Evolutionary conservation across 768 basidiomycete species (phyloP), one percentile per base, ranked within the genome.

Genomic region (Tremella yokohamensis): DNA sequence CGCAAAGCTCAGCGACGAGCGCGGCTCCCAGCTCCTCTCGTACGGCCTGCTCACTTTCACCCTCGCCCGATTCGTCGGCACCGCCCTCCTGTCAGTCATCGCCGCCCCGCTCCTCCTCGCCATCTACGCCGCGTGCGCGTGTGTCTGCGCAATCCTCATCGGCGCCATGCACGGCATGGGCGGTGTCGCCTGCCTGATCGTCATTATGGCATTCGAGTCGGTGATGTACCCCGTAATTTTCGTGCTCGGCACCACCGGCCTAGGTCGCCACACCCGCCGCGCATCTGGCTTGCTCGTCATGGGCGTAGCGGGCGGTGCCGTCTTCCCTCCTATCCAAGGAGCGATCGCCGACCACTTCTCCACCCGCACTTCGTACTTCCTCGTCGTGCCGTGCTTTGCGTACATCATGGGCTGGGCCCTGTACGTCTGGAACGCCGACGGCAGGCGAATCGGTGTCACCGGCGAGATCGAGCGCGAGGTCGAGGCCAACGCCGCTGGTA

Each of bases 131-230:
- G 49, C 81, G 50, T 72, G 75, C 25, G 86, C 84, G 70, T 79
- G 77, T 39, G 45, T 82, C 29, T 84, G 86, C 68, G 78, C 79
- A 52, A 69, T 87, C 56, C 76, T 81, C 49, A 78, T 83, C 48
- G 79, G 83, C 9, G 78, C 81, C 22, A 69, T 83, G 8, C 76
- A 80, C 8, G 84, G 86, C 13, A 77, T 78, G 52, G 77, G 80
- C 3, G 87, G 83, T 34, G 76, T 88, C 40, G 83, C 79, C 9
- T 85, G 82, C 75, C 70, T 87, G 37, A 87, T 85, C 68, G 69
- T 79, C 55, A 76, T 87, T 54, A 86, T 87, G 80, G 86, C 85
- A 80, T 86, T 86, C 70, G 86, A 87, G 75, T 86, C 85, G n/a
- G 65, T 70, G 61, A 68, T 65, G 29, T 49, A 49, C 48, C 48